Conservation (phyloP, 148 eudicot genomes). For the Fagopyrum esculentum region DNA sequence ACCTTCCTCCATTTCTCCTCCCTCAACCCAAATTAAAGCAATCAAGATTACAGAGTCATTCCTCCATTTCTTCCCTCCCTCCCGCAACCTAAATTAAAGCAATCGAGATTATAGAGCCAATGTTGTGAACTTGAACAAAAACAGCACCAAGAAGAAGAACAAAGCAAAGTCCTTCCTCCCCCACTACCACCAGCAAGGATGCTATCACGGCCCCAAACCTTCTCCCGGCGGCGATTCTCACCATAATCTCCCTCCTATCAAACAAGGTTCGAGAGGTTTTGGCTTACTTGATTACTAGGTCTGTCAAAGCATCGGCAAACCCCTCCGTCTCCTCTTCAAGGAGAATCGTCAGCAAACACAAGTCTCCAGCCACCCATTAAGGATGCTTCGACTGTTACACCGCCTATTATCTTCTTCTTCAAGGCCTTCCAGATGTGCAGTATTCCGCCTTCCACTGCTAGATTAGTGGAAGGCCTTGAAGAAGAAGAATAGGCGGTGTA, state of each 20-base stretch:
- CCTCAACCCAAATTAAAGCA: too few relatives aligned
- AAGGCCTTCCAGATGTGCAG: too few relatives aligned
- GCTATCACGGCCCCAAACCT: slow-evolving; percentile 31
- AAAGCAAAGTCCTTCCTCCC: slow-evolving; percentile 46
- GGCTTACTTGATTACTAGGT: slow-evolving; percentile 55
- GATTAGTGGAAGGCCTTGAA: too few relatives aligned
- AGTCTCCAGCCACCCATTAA: slow-evolving; percentile 40
- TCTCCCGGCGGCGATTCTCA: slow-evolving; percentile 49
- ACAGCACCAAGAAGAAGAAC: slow-evolving; percentile 25
- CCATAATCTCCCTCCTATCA: slow-evolving; percentile 45
- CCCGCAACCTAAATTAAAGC: too few relatives aligned
- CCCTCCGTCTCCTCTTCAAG: slow-evolving; percentile 11
- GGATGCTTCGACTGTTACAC: slow-evolving; percentile 68
- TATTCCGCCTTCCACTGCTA: too few relatives aligned
- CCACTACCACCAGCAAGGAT: slow-evolving; percentile 9
- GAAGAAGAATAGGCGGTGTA: slow-evolving; percentile 36
- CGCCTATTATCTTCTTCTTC: slow-evolving; percentile 20
- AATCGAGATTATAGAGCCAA: too few relatives aligned
- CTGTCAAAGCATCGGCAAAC: slow-evolving; percentile 23
- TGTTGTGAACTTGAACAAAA: too few relatives aligned
- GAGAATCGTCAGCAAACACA: slow-evolving; percentile 12
- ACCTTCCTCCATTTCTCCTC: too few relatives aligned
- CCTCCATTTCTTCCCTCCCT: too few relatives aligned
- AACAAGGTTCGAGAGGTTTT: slow-evolving; percentile 51
- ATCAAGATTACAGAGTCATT: too few relatives aligned